These are phyloP conservation scores for Apium graveolens DNA, from an alignment of 129 eudicot species.

Conservation along the genomic window DNA sequence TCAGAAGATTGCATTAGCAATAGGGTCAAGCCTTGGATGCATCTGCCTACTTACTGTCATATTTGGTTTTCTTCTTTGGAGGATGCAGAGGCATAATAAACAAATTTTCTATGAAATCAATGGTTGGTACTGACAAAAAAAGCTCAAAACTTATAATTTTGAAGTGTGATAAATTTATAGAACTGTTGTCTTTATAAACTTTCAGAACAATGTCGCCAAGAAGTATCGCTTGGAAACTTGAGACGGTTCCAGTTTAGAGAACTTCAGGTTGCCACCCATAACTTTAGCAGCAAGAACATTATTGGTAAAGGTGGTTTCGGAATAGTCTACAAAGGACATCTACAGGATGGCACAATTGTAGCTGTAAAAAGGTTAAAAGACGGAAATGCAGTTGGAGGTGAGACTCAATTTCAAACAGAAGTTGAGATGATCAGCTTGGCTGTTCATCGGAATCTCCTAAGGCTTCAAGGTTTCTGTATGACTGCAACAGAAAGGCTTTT, in stretches of 20 bases:
- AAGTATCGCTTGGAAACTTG: slow-evolving; percentile 76
- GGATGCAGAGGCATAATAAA: slow-evolving; percentile 73
- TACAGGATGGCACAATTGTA: slow-evolving; percentile 73
- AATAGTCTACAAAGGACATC: slow-evolving; percentile 79
- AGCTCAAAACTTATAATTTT: neutral
- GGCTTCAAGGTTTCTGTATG: slow-evolving; percentile 80
- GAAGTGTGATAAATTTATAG: neutral
- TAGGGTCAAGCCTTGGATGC: slow-evolving; percentile 82
- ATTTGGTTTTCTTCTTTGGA: slow-evolving; percentile 71
- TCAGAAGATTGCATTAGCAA: slow-evolving; percentile 75
- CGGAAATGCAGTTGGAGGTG: slow-evolving; percentile 70
- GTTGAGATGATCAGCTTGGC: slow-evolving; percentile 96
- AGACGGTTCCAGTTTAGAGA: slow-evolving; percentile 71
- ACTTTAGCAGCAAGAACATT: slow-evolving; percentile 82
- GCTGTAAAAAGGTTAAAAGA: slow-evolving; percentile 91
- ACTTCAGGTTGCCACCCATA: slow-evolving; percentile 74
- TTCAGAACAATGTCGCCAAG: slow-evolving; percentile 76
- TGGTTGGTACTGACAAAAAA: slow-evolving; percentile 31
- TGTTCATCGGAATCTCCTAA: slow-evolving; percentile 78
- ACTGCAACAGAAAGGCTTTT: slow-evolving; percentile 66
- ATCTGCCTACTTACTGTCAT: slow-evolving; percentile 59
- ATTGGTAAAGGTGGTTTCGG: slow-evolving; percentile 94
- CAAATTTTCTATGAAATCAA: slow-evolving; percentile 75
- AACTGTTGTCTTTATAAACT: neutral
- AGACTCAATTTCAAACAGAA: slow-evolving; percentile 89